Percentiles rank a stretch among this genome's conserved stretches.
These are phyloP conservation scores for Halteria grandinella DNA, from an alignment of 73 alveolate species.

Conservation along the genomic window DNA sequence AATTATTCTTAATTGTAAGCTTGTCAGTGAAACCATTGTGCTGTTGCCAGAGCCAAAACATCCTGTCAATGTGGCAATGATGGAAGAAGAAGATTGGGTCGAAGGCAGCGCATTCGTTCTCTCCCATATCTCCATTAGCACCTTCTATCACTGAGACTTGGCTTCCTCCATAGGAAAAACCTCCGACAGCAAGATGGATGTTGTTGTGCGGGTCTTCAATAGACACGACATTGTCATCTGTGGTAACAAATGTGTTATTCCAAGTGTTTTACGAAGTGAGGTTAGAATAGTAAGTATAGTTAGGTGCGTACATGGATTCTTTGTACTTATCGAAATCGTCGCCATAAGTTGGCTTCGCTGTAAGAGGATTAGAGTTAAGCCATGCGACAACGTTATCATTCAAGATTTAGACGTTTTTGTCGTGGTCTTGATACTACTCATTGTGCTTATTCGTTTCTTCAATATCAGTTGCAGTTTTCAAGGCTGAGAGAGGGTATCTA, in stretches of 20 bases:
- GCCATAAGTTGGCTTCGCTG: too few species aligned
- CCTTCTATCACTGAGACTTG: slow-evolving; percentile 2
- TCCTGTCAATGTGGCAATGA: background rate
- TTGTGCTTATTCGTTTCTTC: slow-evolving; percentile 7
- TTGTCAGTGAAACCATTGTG: background rate
- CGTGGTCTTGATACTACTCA: background rate
- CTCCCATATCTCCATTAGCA: slow-evolving; percentile 45
- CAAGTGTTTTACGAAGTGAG: background rate
- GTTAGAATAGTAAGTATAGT: background rate
- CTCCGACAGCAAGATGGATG: slow-evolving; percentile 38
- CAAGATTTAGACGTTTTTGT: background rate
- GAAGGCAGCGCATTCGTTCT: slow-evolving; percentile 5
- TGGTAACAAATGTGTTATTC: background rate
- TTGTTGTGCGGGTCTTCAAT: slow-evolving; percentile 12
- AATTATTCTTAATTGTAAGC: background rate
- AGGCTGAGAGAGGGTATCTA: slow-evolving; percentile 16
- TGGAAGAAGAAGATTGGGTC: slow-evolving; percentile 40
- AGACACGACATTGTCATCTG: background rate
- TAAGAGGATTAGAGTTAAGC: background rate
- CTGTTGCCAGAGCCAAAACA: slow-evolving; percentile 24
- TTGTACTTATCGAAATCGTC: background rate
- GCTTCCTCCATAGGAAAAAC: background rate
- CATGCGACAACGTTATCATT: background rate
- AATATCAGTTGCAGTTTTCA: background rate
- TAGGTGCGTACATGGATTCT: slow-evolving; percentile 17